A percentile compares a stretch with the other conserved stretches of the same genome.
These are phyloP conservation scores for Ensete glaucum DNA, from an alignment of 176 grass and related monocot species.

Conservation along the genomic window DNA sequence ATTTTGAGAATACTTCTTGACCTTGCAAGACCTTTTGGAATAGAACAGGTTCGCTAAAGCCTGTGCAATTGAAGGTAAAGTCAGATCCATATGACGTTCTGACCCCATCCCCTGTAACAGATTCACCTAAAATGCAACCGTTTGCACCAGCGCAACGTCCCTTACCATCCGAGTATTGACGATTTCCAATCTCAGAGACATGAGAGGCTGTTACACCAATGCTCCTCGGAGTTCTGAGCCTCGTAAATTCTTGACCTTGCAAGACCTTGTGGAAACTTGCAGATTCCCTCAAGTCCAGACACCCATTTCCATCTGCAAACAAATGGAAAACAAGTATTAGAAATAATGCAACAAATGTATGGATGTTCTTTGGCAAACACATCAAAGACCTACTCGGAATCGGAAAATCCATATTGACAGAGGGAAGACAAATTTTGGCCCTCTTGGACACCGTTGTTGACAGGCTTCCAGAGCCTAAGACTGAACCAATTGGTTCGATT, in stretches of 20 bases:
- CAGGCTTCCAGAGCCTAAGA: conserved; percentile 32
- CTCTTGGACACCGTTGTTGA: conserved; percentile 48
- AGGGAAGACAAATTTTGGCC: conserved; percentile 54
- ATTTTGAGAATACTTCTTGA: conserved; percentile 79
- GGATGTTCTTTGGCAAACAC: no score
- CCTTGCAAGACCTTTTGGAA: conserved; percentile 99
- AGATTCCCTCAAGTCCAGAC: conserved; percentile 43
- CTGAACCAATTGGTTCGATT: conserved; percentile 44
- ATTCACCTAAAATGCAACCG: conserved; percentile 20
- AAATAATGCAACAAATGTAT: not conserved
- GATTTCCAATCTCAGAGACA: conserved; percentile 14
- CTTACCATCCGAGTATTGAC: conserved; percentile 2
- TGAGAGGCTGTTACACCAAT: conserved; percentile 17
- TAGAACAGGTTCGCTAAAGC: conserved; percentile 51
- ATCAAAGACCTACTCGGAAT: conserved; percentile 33
- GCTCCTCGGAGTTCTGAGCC: conserved; percentile 32
- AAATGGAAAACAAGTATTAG: not conserved
- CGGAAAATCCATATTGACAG: conserved; percentile 38
- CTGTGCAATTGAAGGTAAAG: conserved; percentile 40
- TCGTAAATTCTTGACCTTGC: conserved; percentile 99
- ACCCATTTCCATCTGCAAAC: conserved; percentile 58
- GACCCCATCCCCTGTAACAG: conserved; percentile 10
- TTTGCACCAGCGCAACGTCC: conserved; percentile 15
- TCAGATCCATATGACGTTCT: not conserved
- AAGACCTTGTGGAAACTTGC: conserved; percentile 81